These are phyloP conservation scores for Acacia concinna DNA, from an alignment of 331 rosid genomes.

Conservation along the genomic window DNA sequence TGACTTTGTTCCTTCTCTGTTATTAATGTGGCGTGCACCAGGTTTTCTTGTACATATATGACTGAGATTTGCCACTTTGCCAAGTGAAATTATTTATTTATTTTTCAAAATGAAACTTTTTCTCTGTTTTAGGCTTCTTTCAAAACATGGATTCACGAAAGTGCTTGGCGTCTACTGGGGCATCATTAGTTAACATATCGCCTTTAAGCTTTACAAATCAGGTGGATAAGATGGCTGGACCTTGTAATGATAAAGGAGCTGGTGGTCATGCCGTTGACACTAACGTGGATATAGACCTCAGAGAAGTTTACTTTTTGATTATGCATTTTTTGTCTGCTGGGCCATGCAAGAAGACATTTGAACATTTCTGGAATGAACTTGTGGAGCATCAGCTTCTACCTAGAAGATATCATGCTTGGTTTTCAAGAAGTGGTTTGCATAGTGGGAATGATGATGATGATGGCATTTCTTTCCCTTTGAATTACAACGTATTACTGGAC, in stretches of 20 bases:
- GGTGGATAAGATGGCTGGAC: conserved; percentile 51
- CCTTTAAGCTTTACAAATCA: conserved; percentile 52
- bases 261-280: conserved; percentile 38
- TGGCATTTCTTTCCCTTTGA: conserved; percentile 70
- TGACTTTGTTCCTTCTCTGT: not conserved
- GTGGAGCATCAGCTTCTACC: conserved; percentile 79
- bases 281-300: conserved; percentile 61
- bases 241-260: conserved; percentile 32
- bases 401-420: conserved; percentile 91
- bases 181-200: conserved; percentile 39
- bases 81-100: not conserved
- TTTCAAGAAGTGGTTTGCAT: conserved; percentile 57
- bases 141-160: conserved; percentile 56
- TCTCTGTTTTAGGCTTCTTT: conserved; percentile 41
- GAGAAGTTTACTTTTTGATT: conserved; percentile 78
- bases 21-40: not conserved
- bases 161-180: conserved; percentile 52
- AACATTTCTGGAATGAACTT: conserved; percentile 66
- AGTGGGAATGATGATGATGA: conserved; percentile 48
- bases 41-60: not conserved
- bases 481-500: conserved; percentile 54
- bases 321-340: conserved; percentile 78
- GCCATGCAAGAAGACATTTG: conserved; percentile 69
- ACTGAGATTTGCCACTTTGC: not conserved
- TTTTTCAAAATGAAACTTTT: conserved; percentile 9